Conservation (phyloP, 1,284 basidiomycete genomes). For the Sanguinoderma infundibulare region DNA sequence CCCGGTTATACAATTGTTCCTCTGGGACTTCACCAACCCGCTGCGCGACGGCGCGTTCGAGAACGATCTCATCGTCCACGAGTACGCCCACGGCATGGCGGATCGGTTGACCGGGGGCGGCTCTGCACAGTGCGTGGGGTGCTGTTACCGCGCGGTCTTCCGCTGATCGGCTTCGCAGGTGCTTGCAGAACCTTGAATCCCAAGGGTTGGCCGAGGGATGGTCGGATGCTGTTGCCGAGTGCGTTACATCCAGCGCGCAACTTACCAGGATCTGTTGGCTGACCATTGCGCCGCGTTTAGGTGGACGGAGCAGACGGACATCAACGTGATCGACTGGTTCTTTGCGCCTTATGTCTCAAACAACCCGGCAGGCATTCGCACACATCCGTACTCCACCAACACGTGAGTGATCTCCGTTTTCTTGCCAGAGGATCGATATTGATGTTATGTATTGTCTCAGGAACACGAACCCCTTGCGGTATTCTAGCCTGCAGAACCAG, state of each 20-base stretch:
- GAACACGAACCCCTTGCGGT: conserved; percentile 17
- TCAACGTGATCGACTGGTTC: conserved; percentile 43
- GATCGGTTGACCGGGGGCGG: conserved; percentile 58
- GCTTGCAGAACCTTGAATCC: conserved; percentile 52
- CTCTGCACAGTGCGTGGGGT: conserved; percentile 50
- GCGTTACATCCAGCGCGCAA: too few species aligned
- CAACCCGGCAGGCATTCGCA: conserved; percentile 40
- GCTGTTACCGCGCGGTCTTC: too few species aligned
- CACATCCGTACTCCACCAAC: conserved; percentile 46
- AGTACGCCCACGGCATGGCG: conserved; percentile 54
- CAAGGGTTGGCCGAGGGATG: conserved; percentile 59
- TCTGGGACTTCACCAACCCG: conserved; percentile 43
- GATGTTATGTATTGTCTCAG: background rate
- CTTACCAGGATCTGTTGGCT: too few species aligned
- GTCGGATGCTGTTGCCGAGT: conserved; percentile 59
- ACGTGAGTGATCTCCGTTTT: conserved; percentile 26
- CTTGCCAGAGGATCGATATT: background rate
- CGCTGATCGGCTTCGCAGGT: too few species aligned
- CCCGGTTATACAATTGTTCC: conserved; percentile 50
- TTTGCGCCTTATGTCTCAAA: conserved; percentile 44
- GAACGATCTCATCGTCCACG: conserved; percentile 54
- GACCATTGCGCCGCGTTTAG: too few species aligned
- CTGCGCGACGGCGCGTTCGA: conserved; percentile 53
- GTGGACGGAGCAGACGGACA: conserved; percentile 45
- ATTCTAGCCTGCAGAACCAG: conserved; percentile 40